Conservation (phyloP, 257 asterid species). For the Solanum chmielewskii region DNA sequence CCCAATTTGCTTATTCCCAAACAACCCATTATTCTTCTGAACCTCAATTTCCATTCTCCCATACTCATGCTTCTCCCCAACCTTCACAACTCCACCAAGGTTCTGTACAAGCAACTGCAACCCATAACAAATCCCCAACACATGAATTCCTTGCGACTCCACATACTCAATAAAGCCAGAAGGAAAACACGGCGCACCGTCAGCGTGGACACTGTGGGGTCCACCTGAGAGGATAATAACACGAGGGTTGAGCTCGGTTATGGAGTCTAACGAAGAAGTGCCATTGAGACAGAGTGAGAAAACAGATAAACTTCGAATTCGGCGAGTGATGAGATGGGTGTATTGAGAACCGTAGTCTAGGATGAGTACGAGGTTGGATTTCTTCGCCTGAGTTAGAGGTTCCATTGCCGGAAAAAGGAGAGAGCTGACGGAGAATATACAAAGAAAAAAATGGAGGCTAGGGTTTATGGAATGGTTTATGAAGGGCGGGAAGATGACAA, state of each 20-base stretch:
- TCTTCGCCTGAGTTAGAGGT: slow-evolving; percentile 25
- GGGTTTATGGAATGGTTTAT: slow-evolving; percentile 32
- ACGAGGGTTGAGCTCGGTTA: slow-evolving; percentile 43
- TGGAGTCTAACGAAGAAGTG: slow-evolving; percentile 57
- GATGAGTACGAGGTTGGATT: slow-evolving; percentile 49
- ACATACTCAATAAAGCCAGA: slow-evolving; percentile 66
- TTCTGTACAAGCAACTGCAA: slow-evolving; percentile 80
- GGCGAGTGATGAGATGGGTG: slow-evolving; percentile 89
- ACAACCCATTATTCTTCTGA: slow-evolving; percentile 27
- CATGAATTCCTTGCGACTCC: slow-evolving; percentile 30
- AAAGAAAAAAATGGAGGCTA: slow-evolving; percentile 21
- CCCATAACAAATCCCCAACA: slow-evolving; percentile 85
- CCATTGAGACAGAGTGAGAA: slow-evolving; percentile 85
- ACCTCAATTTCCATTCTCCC: slow-evolving; percentile 91
- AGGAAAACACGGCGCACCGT: slow-evolving; percentile 66
- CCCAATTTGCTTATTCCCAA: slow-evolving; percentile 56
- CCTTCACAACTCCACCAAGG: slow-evolving; percentile 67
- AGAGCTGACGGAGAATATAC: not conserved
- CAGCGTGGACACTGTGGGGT: slow-evolving; percentile 87
- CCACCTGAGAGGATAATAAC: slow-evolving; percentile 93
- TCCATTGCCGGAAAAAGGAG: slow-evolving; percentile 27
- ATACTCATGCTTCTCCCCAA: slow-evolving; percentile 86
- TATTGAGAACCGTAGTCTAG: slow-evolving; percentile 88
- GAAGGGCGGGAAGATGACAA: slow-evolving; percentile 38
- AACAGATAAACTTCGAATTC: slow-evolving; percentile 73